phyloP scores from a whole-genome alignment of 2,329 filamentous ascomycete species.

The Mycosphaerella sp. region DNA sequence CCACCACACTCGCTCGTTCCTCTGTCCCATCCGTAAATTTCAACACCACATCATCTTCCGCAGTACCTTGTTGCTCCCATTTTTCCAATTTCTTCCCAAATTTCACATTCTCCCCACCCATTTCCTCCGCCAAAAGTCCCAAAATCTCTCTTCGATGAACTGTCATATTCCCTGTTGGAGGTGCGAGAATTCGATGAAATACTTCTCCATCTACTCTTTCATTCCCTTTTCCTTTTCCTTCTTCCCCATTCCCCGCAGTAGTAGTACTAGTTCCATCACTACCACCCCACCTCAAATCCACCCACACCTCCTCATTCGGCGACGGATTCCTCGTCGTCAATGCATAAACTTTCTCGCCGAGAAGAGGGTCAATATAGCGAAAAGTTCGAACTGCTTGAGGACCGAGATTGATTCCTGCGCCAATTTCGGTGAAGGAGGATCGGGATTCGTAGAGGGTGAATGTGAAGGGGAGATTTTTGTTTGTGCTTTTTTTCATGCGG shows the following conservation, averaged over 20 bases:
- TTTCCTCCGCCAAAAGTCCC: slow-evolving; percentile 38
- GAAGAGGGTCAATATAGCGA: slow-evolving; percentile 61
- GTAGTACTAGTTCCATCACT: slow-evolving; percentile 2
- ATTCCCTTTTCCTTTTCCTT: no score
- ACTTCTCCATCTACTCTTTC: slow-evolving; percentile 14
- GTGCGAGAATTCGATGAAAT: slow-evolving; percentile 27
- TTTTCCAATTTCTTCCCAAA: slow-evolving; percentile 18
- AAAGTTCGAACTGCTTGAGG: slow-evolving; percentile 86
- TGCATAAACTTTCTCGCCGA: slow-evolving; percentile 30
- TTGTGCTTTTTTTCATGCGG: slow-evolving; percentile 1
- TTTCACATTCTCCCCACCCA: slow-evolving; percentile 22
- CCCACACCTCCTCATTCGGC: slow-evolving; percentile 36
- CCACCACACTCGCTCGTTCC: slow-evolving; percentile 43
- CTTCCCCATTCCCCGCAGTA: slow-evolving; percentile 16
- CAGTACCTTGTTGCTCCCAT: slow-evolving; percentile 6
- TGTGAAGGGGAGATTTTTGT: slow-evolving; percentile 16
- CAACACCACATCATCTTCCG: slow-evolving; percentile 26
- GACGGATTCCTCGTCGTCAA: slow-evolving; percentile 37
- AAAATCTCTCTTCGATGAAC: slow-evolving; percentile 38
- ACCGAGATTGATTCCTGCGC: slow-evolving; percentile 52
- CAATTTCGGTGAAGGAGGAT: slow-evolving; percentile 50
- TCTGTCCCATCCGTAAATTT: slow-evolving; percentile 42
- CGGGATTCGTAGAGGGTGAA: slow-evolving; percentile 37
- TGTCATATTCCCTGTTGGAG: slow-evolving; percentile 28
- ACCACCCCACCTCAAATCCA: slow-evolving; percentile 36